A percentile compares a stretch with the other conserved stretches of the same genome.
Conservation (phyloP, 257 asterid species). For the Fraxinus pennsylvanica region DNA sequence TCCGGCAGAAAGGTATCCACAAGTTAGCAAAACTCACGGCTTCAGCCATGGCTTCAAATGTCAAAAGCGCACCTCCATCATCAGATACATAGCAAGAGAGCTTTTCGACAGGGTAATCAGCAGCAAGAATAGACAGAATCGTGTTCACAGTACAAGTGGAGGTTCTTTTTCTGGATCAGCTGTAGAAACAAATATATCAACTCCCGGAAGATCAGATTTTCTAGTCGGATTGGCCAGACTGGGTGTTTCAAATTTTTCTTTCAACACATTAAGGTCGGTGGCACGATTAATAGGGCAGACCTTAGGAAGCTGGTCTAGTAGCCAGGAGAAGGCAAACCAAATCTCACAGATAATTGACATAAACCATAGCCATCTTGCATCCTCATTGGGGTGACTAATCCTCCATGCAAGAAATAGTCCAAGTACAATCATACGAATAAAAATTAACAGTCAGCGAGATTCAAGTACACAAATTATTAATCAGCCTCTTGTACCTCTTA, state of each 20-base stretch:
- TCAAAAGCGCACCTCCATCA: constrained; percentile 76
- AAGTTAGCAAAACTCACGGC: constrained; percentile 78
- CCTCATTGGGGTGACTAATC: constrained; percentile 53
- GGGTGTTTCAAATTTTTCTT: constrained; percentile 66
- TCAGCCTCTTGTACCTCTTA: background rate
- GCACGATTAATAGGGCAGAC: constrained; percentile 70
- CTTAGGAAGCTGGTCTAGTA: constrained; percentile 85
- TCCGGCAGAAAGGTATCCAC: constrained; percentile 85
- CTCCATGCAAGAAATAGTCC: constrained; percentile 73
- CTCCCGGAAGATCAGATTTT: constrained; percentile 77
- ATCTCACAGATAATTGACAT: constrained; percentile 75
- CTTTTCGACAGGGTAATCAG: constrained; percentile 77
- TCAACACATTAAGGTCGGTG: constrained; percentile 61
- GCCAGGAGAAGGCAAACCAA: constrained; percentile 88
- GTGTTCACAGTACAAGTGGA: constrained; percentile 83
- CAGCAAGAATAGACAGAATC: constrained; percentile 71
- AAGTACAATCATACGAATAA: constrained; percentile 58
- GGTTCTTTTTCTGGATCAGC: constrained; percentile 94
- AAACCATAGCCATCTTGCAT: constrained; percentile 80
- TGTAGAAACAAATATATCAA: constrained; percentile 71
- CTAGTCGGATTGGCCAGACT: constrained; percentile 54
- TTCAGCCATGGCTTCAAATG: constrained; percentile 89
- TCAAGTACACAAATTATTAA: background rate
- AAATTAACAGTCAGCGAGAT: constrained; percentile 56
- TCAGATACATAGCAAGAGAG: constrained; percentile 78